Percentiles rank a stretch among this genome's conserved stretches.
Conservation (phyloP, 768 basidiomycete species). For the Lactarius indigo region DNA sequence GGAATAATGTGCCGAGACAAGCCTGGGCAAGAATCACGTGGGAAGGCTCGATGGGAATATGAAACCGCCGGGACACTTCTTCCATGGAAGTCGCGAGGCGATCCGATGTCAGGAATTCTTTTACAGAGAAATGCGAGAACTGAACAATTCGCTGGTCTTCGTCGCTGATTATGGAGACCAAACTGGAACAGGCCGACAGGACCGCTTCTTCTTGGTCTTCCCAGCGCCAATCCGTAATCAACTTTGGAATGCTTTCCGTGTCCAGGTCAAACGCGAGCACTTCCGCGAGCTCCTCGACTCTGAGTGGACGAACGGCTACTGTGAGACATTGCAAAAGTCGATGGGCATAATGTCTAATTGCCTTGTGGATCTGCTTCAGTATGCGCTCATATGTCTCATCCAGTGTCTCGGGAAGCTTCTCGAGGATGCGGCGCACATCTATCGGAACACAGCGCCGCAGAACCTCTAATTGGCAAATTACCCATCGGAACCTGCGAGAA, state of each 20-base stretch:
- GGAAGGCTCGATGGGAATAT: background rate
- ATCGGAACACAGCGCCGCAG: background rate
- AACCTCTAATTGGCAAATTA: background rate
- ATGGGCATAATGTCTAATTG: background rate
- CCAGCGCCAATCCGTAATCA: background rate
- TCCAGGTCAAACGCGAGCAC: background rate
- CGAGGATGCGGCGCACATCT: background rate
- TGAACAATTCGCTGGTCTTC: background rate
- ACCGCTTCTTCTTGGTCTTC: background rate
- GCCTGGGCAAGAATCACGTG: background rate
- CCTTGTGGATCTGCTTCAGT: background rate
- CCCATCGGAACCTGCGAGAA: background rate
- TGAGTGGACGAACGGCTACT: background rate
- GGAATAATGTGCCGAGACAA: background rate
- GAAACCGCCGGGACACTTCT: background rate
- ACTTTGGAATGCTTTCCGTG: background rate
- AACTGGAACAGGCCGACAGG: background rate
- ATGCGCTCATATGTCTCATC: background rate
- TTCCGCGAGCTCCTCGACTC: background rate
- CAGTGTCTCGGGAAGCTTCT: background rate
- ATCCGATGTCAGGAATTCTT: background rate
- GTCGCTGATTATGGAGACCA: background rate
- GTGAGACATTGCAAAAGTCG: background rate
- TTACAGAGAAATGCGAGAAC: background rate
- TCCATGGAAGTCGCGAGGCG: background rate